These are phyloP conservation scores for Protomyces gravidus DNA, from an alignment of 1,139 yeast species.

Conservation along the genomic window DNA sequence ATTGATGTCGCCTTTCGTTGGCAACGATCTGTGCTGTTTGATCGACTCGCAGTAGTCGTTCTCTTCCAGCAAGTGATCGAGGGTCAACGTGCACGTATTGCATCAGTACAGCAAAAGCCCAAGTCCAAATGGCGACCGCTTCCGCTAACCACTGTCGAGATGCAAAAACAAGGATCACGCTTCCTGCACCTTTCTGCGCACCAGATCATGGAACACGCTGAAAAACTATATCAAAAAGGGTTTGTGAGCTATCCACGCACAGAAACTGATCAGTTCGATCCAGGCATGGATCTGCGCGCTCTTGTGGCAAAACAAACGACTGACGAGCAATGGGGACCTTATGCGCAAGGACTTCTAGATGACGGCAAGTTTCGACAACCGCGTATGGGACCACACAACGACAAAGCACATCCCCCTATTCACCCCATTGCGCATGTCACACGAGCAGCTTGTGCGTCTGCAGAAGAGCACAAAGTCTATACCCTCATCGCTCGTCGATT, in stretches of 20 bases:
- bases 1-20: slow-evolving; percentile 51
- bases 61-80: slow-evolving; percentile 65
- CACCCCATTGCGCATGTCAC: slow-evolving; percentile 62
- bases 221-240: slow-evolving; percentile 76
- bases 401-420: slow-evolving; percentile 97
- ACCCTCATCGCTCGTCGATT: slow-evolving; percentile 84
- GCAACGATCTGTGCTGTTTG: slow-evolving; percentile 69
- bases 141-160: slow-evolving; percentile 91
- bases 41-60: slow-evolving; percentile 58
- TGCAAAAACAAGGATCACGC: slow-evolving; percentile 80
- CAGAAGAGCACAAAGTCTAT: slow-evolving; percentile 64
- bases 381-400: slow-evolving; percentile 75
- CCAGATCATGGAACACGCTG: slow-evolving; percentile 59
- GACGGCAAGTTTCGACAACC: slow-evolving; percentile 52
- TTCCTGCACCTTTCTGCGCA: slow-evolving; percentile 77
- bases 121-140: slow-evolving; percentile 75
- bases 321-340: slow-evolving; percentile 49
- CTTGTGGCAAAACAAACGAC: slow-evolving; percentile 59
- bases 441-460: slow-evolving; percentile 45
- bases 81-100: slow-evolving; percentile 50
- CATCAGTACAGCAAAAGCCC: slow-evolving; percentile 55
- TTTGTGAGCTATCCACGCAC: slow-evolving; percentile 94
- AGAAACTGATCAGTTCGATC: slow-evolving; percentile 85
- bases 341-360: slow-evolving; percentile 42
- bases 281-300: slow-evolving; percentile 60